phyloP scores from a whole-genome alignment of 305 asterid genomes.

The Striga hermonthica region DNA sequence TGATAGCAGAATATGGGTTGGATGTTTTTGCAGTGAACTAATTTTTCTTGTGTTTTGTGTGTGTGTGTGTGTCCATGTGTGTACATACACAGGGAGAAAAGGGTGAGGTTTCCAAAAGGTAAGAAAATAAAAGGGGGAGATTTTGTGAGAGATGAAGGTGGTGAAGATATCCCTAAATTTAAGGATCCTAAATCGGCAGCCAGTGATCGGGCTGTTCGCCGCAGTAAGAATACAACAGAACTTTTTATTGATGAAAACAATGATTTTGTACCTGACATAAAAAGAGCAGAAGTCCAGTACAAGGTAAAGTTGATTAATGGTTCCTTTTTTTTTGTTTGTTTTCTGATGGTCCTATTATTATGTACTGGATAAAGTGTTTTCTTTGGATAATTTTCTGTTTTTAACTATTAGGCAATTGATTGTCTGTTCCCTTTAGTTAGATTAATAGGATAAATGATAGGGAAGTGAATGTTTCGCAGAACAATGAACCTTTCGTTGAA shows the following conservation, averaged over 20 bases:
- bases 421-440: conserved; percentile 2
- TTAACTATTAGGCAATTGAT: neutral
- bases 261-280: conserved; percentile 53
- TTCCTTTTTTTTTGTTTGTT: conserved; percentile 4
- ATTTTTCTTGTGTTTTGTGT: conserved; percentile 6
- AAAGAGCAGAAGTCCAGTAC: conserved; percentile 65
- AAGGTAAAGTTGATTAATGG: conserved; percentile 40
- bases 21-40: neutral
- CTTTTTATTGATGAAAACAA: conserved; percentile 48
- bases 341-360: neutral
- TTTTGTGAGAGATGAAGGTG: conserved; percentile 35
- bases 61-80: conserved; percentile 14
- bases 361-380: neutral
- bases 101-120: conserved; percentile 90
- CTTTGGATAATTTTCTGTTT: neutral
- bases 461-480: conserved; percentile 52
- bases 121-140: conserved; percentile 74
- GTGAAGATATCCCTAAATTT: conserved; percentile 40
- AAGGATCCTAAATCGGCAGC: conserved; percentile 63
- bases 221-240: conserved; percentile 48
- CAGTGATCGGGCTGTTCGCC: conserved; percentile 54
- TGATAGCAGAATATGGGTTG: conserved; percentile 12
- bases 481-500: conserved; percentile 60
- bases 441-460: conserved; percentile 21
- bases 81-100: conserved; percentile 55